Evolutionary conservation across 2,329 filamentous ascomycete genomes (phyloP).

Genomic region (Cucurbitaria berberidis): DNA sequence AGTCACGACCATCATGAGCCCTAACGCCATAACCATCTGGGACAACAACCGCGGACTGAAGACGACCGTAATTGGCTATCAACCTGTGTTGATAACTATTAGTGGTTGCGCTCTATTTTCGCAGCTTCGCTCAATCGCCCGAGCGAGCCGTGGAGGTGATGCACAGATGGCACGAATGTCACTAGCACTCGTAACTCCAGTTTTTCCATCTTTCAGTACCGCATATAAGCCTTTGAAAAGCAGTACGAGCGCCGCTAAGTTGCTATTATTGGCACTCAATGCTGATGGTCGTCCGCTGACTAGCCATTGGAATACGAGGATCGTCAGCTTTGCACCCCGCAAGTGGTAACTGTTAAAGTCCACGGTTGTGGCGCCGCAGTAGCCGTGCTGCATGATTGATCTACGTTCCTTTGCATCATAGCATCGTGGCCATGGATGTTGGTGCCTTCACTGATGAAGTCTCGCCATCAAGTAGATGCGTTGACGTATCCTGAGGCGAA

Average conservation of each 20-base stretch:
- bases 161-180: too few relatives aligned
- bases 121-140: too few relatives aligned
- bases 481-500: neutral
- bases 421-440: neutral
- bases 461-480: neutral
- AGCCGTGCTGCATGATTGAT: neutral
- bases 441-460: neutral
- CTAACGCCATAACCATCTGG: neutral
- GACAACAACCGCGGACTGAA: too few relatives aligned
- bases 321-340: slow-evolving; percentile 5
- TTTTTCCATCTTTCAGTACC: neutral
- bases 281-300: slow-evolving; percentile 6
- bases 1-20: neutral
- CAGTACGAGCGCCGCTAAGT: neutral
- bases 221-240: neutral
- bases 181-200: neutral
- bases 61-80: too few relatives aligned
- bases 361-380: slow-evolving; percentile 9
- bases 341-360: slow-evolving; percentile 6
- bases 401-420: slow-evolving; percentile 1
- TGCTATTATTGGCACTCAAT: slow-evolving; percentile 1
- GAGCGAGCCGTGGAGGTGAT: too few relatives aligned
- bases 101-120: too few relatives aligned
- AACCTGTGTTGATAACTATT: too few relatives aligned
- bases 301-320: neutral